phyloP scores from a whole-genome alignment of 768 basidiomycete species.

The Mycena epipterygia region DNA sequence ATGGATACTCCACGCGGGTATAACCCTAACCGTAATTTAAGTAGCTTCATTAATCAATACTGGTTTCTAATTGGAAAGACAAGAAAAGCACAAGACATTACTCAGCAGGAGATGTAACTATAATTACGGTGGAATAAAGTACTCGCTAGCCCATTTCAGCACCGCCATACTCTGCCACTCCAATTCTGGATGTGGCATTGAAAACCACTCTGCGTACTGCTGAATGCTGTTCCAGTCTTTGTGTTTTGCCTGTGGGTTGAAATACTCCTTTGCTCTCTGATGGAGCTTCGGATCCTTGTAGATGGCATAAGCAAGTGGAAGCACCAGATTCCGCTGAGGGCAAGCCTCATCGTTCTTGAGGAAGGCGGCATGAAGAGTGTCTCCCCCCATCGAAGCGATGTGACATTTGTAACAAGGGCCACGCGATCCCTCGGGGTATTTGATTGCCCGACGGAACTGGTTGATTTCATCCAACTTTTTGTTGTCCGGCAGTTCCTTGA shows the following conservation, averaged over 20 bases:
- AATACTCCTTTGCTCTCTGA: too few relatives aligned
- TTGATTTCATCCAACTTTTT: too few relatives aligned
- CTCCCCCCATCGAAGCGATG: slow-evolving; percentile 2
- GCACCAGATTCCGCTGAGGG: neutral
- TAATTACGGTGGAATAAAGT: too few relatives aligned
- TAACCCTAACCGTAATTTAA: too few relatives aligned
- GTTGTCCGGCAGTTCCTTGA: neutral
- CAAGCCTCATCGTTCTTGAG: neutral
- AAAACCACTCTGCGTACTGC: neutral
- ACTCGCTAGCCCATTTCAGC: neutral
- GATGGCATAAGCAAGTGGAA: neutral
- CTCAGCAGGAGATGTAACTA: too few relatives aligned
- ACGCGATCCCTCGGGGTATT: neutral
- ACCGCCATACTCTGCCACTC: neutral
- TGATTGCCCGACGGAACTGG: neutral
- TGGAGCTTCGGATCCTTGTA: neutral
- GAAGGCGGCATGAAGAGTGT: neutral
- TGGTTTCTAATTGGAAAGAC: too few relatives aligned
- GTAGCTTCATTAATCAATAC: too few relatives aligned
- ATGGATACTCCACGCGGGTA: too few relatives aligned
- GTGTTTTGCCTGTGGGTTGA: neutral
- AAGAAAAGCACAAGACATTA: too few relatives aligned
- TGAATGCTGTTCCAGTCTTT: neutral
- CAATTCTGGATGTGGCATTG: neutral
- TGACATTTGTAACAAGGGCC: neutral